These are phyloP conservation scores for Megacollybia marginata DNA, from an alignment of 768 basidiomycete genomes.

Conservation along the genomic window DNA sequence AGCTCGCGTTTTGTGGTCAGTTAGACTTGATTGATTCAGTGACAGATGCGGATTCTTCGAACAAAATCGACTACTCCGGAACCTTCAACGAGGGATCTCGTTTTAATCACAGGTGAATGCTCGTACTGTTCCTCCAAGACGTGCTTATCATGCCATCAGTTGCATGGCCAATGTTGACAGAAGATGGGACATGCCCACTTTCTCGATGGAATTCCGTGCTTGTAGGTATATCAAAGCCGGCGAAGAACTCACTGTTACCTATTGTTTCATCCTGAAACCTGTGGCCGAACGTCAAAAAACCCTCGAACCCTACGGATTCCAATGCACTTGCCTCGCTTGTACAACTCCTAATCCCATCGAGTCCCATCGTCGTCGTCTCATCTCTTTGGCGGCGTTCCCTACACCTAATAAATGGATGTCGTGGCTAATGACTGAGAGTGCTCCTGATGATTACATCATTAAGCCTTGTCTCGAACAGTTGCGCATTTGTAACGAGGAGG, in stretches of 20 bases:
- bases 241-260: background rate
- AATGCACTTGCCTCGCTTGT: background rate
- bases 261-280: background rate
- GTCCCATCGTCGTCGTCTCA: background rate
- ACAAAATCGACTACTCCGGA: constrained; percentile 13
- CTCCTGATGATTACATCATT: background rate
- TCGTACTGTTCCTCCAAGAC: background rate
- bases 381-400: background rate
- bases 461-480: background rate
- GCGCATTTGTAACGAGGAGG: background rate
- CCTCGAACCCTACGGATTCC: no score
- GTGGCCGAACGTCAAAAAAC: background rate
- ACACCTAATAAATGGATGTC: background rate
- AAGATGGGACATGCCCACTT: no score
- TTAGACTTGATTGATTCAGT: background rate
- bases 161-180: no score
- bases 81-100: no score
- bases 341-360: background rate
- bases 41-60: background rate
- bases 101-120: constrained; percentile 30
- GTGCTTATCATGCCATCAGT: constrained; percentile 8
- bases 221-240: no score
- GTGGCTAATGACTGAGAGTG: background rate
- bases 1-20: constrained; percentile 4
- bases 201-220: no score